Conservation (phyloP, 306 rosid genomes). For the Cicer bijugum region DNA sequence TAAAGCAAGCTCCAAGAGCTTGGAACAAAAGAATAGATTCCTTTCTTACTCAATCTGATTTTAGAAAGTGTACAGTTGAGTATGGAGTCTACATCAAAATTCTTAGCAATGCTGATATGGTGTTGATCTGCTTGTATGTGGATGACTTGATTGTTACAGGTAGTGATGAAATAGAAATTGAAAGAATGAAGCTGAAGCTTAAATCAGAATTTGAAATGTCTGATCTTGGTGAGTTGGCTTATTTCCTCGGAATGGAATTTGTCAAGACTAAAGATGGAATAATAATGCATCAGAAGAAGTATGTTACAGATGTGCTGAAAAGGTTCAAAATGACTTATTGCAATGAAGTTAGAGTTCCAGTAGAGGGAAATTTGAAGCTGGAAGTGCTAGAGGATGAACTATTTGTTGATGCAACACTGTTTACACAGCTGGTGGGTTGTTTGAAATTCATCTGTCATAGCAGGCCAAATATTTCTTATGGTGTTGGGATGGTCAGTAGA, state of each 20-base stretch:
- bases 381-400: neutral
- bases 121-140: neutral
- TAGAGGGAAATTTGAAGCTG: neutral
- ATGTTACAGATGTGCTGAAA: neutral
- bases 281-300: neutral
- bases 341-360: neutral
- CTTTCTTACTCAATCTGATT: no score
- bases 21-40: no score
- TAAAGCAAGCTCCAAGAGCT: no score
- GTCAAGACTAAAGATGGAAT: neutral
- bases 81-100: neutral
- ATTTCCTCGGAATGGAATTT: neutral
- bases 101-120: neutral
- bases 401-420: neutral
- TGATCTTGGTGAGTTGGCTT: neutral
- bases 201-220: neutral
- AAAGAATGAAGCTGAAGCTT: neutral
- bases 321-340: neutral
- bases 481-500: neutral
- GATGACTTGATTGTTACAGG: neutral
- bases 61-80: neutral
- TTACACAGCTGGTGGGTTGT: neutral
- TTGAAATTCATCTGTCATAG: neutral
- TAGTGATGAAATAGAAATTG: neutral
- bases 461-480: neutral